Base-by-base conservation (phyloP, 2,329 filamentous ascomycete genomes). In the Pseudogymnoascus sp. region DNA sequence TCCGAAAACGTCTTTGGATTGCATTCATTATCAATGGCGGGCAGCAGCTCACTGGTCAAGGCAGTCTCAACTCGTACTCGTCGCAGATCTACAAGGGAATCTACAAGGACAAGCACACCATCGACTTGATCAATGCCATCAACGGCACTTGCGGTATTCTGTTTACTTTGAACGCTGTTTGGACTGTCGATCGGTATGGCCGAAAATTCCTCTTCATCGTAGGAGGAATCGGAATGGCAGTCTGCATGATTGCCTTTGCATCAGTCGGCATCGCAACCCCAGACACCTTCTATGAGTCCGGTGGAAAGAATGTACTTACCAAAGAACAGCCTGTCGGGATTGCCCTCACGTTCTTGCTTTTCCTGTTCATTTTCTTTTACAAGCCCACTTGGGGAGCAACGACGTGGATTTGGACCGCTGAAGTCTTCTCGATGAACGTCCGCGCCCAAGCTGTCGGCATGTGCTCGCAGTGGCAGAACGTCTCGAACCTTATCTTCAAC, bases 81-180 rank as follows among this genome's bases (percentile, higher is more conserved):
- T 88, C 87, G n/a, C 82, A 84, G 68, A 88, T 90, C 70, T 90
- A 90, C 78, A 83, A 88, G 76, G 86, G 88, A 72, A 82, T 90
- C 26, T 90, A 87, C 78, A 79, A 76, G 23, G 79, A 75, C 62
- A 76, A 75, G 62, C 76, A 81, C 61, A 85, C 81, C 21, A 89
- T 90, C 71, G 85, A 86, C 66, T 78, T 90, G 31, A 90, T 90
- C 78, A 90, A 90, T 72, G 88, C 88, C 4, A 78, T 90, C 62
- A 90, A 90, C 72, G 87, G 86, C 38, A 90, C 87, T 6, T 88
- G 86, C 67, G 86, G 86, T 64, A 90, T 90, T 66, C 65, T 90
- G 21, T 90, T 90, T 75, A 90, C 88, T 0, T 78, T 89, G 56
- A 90, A 89, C 68, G 87, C 88, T 15, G 82, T 87, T 38, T 90